Percentiles rank a stretch among this genome's conserved stretches.
Evolutionary conservation across 164 flowering plant genomes (phyloP).

Genomic region (Sextonia rubra): DNA sequence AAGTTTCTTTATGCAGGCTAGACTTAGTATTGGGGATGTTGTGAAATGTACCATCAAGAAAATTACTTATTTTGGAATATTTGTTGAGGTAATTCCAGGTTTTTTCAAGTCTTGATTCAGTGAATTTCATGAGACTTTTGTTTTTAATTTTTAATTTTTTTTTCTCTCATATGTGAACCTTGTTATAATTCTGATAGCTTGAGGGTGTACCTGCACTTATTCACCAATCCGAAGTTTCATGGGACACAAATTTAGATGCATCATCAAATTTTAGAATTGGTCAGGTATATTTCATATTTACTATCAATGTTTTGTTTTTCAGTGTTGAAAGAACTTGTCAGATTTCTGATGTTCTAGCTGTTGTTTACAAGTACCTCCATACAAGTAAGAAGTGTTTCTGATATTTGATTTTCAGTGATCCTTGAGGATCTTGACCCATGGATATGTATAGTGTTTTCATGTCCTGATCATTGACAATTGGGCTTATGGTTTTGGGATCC

Average conservation of each 20-base stretch:
- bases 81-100: slow-evolving; percentile 64
- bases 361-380: not conserved
- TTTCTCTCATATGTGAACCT: slow-evolving; percentile 1
- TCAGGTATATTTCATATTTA: slow-evolving; percentile 47
- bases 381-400: no score
- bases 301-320: not conserved
- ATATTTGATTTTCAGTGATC: not conserved
- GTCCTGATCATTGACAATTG: not conserved
- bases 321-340: not conserved
- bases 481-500: not conserved
- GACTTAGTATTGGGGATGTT: slow-evolving; percentile 74
- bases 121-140: not conserved
- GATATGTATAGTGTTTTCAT: not conserved
- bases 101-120: not conserved
- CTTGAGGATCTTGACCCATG: not conserved
- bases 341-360: not conserved
- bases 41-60: slow-evolving; percentile 79
- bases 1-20: slow-evolving; percentile 52
- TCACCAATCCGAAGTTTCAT: slow-evolving; percentile 91
- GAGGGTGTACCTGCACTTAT: slow-evolving; percentile 93
- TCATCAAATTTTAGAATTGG: slow-evolving; percentile 71
- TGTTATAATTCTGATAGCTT: slow-evolving; percentile 41
- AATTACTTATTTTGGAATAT: slow-evolving; percentile 85
- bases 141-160: not conserved
- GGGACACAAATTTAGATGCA: slow-evolving; percentile 89